Conservation (phyloP, 352 stramenopile genomes). For the Phytophthora hibernalis region DNA sequence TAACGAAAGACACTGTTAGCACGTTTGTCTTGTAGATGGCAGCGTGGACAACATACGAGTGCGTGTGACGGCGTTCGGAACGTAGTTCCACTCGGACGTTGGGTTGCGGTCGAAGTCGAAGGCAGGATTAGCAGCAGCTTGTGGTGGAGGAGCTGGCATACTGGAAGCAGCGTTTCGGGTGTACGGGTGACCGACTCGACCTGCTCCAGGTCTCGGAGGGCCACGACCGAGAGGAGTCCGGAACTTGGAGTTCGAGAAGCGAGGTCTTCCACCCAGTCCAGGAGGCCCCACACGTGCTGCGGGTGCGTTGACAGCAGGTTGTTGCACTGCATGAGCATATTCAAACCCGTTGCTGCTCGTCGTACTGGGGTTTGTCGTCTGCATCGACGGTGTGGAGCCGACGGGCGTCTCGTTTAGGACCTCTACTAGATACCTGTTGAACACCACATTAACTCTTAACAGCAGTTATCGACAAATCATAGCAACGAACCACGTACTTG, state of each 20-base stretch:
- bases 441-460: not conserved
- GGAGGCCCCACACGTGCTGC: not conserved
- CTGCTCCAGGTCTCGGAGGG: slow-evolving; percentile 17
- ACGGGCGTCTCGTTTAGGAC: slow-evolving; percentile 72
- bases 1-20: slow-evolving; percentile 6
- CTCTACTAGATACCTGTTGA: slow-evolving; percentile 72
- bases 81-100: slow-evolving; percentile 72
- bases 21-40: not conserved
- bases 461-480: not conserved
- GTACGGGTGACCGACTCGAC: slow-evolving; percentile 22
- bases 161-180: slow-evolving; percentile 10
- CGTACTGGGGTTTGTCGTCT: slow-evolving; percentile 6
- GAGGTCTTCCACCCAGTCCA: slow-evolving; percentile 18
- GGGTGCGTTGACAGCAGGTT: not conserved
- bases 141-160: slow-evolving; percentile 1
- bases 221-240: slow-evolving; percentile 30
- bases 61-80: slow-evolving; percentile 47
- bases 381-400: slow-evolving; percentile 6
- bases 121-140: slow-evolving; percentile 2
- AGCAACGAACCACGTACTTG: slow-evolving; percentile 45
- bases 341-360: slow-evolving; percentile 9
- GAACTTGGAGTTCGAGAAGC: slow-evolving; percentile 42
- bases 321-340: not conserved
- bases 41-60: slow-evolving; percentile 46
- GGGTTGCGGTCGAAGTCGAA: slow-evolving; percentile 69